A percentile compares a stretch with the other conserved stretches of the same genome.
Evolutionary conservation across 2,329 filamentous ascomycete species (phyloP).

Genomic region (Mariannaea sp.): DNA sequence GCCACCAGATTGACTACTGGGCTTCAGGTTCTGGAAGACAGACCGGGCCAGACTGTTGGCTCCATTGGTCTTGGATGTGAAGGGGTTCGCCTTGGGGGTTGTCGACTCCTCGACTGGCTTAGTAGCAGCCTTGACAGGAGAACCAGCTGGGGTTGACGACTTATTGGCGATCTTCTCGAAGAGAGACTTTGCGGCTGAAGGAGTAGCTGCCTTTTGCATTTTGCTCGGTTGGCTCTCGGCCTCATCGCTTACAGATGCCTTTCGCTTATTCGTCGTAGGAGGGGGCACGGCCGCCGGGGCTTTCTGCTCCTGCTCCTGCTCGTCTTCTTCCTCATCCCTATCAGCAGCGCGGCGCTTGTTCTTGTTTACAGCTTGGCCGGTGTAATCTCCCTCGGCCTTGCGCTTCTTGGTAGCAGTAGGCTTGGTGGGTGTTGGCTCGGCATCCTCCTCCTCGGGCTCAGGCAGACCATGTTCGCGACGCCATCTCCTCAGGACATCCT

Average conservation of each 20-base stretch:
- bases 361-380: conserved; percentile 43
- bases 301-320: conserved; percentile 48
- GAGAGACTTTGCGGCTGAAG: conserved; percentile 59
- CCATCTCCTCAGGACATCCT: conserved; percentile 63
- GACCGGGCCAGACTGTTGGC: conserved; percentile 46
- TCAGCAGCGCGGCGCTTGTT: conserved; percentile 57
- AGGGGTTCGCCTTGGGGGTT: conserved; percentile 41
- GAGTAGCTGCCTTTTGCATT: conserved; percentile 54
- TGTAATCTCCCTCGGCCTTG: conserved; percentile 60
- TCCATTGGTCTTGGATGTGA: conserved; percentile 45
- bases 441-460: conserved; percentile 52
- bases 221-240: conserved; percentile 57
- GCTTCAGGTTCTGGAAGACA: conserved; percentile 49
- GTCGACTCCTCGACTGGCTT: conserved; percentile 37
- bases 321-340: conserved; percentile 47
- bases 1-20: conserved; percentile 35
- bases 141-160: conserved; percentile 42
- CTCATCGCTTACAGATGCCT: conserved; percentile 51
- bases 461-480: conserved; percentile 60
- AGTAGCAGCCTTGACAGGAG: conserved; percentile 41
- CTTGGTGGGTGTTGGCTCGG: conserved; percentile 41
- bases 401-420: conserved; percentile 54
- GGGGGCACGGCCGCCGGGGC: conserved; percentile 35
- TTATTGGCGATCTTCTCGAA: conserved; percentile 64
- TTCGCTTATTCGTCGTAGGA: conserved; percentile 57